Base-by-base conservation (phyloP, 1,139 yeast genomes). In the Yamadazyma membranifaciens region DNA sequence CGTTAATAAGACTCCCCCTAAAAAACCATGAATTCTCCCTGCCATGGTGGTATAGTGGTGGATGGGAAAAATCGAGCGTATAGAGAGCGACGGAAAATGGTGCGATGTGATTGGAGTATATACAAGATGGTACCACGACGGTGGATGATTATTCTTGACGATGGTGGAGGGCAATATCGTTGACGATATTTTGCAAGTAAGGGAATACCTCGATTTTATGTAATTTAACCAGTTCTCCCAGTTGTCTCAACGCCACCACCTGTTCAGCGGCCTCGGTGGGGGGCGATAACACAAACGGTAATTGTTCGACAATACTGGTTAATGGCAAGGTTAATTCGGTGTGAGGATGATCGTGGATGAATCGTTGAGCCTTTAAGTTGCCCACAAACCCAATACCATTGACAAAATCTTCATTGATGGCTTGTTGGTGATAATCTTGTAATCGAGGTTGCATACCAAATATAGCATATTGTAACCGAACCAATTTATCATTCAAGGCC, bases 391-490 rank as follows among this genome's bases (percentile, higher is more conserved):
- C 69, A 38, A 89, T 67, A 22, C 96, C 96, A 41, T 76, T 69
- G 12, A 85, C 76, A 46, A 85, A 83, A 37, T 60, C 61, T 28
- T 55, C 65, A 45, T 72, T 69, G 42, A 81, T 73, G 51, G 82
- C 85, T n/a, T 81, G 78, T 4, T 55, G 55, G 38, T 67, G 56
- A 41, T 62, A 63, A 49, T 80, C 81, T 33, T 62, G 57, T 30
- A 73, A 60, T 33, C 64, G 68, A 1, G 81, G 77, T 44, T 69
- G 76, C 42, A 88, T 84, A 16, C 96, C 96, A 57, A 81, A 89
- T 29, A 88, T 64, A 0, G 95, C 91, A 54, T 75, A 80, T 60
- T 87, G 95, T 54, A 88, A 75, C 57, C 97, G 79, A 45, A 81
- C 80, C 43, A 89, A 70, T 56, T 81, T 81, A 44, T 81, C 88